A percentile compares a stretch with the other conserved stretches of the same genome.
phyloP scores from a whole-genome alignment of 108 stramenopile species.

The Epithemia pelagica region DNA sequence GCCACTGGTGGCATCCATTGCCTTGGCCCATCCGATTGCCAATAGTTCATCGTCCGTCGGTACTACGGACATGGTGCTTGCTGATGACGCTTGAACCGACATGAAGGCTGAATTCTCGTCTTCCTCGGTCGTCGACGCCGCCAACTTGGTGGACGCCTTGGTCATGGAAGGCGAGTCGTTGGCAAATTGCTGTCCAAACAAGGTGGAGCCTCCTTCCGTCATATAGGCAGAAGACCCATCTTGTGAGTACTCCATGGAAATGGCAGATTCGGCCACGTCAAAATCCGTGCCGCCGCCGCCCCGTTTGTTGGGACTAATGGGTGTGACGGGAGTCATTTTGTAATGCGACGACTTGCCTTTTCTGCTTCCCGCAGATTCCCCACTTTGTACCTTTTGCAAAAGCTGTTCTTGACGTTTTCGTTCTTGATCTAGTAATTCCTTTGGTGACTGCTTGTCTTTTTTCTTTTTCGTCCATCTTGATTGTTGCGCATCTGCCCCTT shows the following conservation, averaged over 20 bases:
- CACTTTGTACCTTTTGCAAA: slow-evolving; percentile 1
- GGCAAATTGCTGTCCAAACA: slow-evolving; percentile 28
- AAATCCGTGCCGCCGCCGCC: not conserved
- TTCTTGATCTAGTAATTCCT: not conserved
- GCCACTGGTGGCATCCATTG: slow-evolving; percentile 75
- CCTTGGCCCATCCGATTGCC: slow-evolving; percentile 84
- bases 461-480: slow-evolving; percentile 3
- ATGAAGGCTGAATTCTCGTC: slow-evolving; percentile 7
- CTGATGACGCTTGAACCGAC: slow-evolving; percentile 20
- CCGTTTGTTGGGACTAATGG: not conserved
- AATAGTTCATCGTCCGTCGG: slow-evolving; percentile 80
- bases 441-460: not conserved
- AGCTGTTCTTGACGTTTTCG: not conserved
- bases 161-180: slow-evolving; percentile 7
- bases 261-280: not conserved
- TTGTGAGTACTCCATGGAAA: slow-evolving; percentile 1
- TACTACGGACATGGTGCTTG: slow-evolving; percentile 31
- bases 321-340: not conserved
- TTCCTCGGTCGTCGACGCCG: slow-evolving; percentile 9
- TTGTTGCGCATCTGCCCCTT: not conserved
- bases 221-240: slow-evolving; percentile 1
- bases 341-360: not conserved
- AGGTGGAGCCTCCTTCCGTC: slow-evolving; percentile 35
- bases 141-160: slow-evolving; percentile 7
- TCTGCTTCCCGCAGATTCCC: not conserved